Evolutionary conservation across 371 early-diverging fungal genomes (phyloP).

Genomic region (Nosema muscidifuracis): DNA sequence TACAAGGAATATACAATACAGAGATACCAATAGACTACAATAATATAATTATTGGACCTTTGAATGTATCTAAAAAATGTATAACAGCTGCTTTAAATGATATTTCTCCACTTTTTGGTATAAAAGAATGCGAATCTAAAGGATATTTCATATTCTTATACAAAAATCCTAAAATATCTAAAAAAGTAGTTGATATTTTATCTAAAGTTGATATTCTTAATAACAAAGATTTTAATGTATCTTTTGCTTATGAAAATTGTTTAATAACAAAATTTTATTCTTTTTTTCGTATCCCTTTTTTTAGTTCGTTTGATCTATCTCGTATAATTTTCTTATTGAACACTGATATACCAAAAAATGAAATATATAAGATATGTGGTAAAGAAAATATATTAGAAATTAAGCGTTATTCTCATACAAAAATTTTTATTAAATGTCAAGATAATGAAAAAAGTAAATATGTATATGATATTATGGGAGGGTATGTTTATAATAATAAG

Average conservation of each 20-base stretch:
- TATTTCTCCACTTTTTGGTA: conserved; percentile 14
- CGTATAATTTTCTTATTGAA: conserved; percentile 20
- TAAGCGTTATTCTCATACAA: neutral
- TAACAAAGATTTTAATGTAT: neutral
- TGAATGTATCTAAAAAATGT: neutral
- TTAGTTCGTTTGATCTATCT: neutral
- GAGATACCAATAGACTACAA: conserved; percentile 8
- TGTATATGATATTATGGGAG: conserved; percentile 15
- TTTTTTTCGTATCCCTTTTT: conserved; percentile 6
- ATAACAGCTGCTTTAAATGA: conserved; percentile 10
- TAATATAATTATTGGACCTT: conserved; percentile 25
- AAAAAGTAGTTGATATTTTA: conserved; percentile 10
- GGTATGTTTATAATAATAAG: conserved; percentile 1
- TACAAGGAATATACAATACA: conserved; percentile 9
- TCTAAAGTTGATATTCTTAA: conserved; percentile 9
- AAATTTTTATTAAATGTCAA: conserved; percentile 19
- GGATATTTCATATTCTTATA: conserved; percentile 16
- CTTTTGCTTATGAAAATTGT: conserved; percentile 22
- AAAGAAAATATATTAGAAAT: neutral
- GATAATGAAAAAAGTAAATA: neutral
- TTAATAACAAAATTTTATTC: neutral
- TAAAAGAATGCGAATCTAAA: neutral
- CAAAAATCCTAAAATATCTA: neutral
- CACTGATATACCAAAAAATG: neutral
- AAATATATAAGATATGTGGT: neutral